phyloP scores from a whole-genome alignment of 371 early-diverging fungal genomes.

The Chytridium lagenaria region DNA sequence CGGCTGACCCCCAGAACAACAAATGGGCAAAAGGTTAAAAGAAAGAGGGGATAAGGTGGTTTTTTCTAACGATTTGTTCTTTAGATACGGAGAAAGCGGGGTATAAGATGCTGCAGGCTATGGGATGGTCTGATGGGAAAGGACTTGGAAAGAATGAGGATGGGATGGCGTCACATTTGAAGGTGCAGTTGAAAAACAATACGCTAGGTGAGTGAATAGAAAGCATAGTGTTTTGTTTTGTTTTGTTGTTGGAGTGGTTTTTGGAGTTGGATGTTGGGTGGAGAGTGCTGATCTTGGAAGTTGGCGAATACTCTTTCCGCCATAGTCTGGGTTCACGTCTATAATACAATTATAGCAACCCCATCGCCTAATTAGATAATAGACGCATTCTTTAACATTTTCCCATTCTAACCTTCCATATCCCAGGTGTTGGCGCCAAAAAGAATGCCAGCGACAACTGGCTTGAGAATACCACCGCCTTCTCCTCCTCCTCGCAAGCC shows the following conservation, averaged over 20 bases:
- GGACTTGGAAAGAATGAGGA: conserved; percentile 90
- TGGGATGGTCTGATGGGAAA: conserved; percentile 95
- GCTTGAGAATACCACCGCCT: conserved; percentile 90
- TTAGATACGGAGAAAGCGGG: conserved; percentile 86
- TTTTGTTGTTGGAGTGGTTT: conserved; percentile 16
- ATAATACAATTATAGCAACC: no score
- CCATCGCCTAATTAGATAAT: no score
- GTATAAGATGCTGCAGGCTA: conserved; percentile 87
- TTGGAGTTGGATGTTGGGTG: no score
- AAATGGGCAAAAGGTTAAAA: conserved; percentile 82
- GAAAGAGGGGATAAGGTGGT: not conserved
- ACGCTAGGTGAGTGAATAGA: conserved; percentile 62
- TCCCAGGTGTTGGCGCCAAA: conserved; percentile 80
- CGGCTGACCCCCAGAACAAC: conserved; percentile 91
- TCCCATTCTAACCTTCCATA: no score
- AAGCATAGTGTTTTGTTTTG: not conserved
- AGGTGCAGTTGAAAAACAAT: conserved; percentile 80
- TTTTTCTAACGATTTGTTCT: not conserved
- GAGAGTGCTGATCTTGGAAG: no score
- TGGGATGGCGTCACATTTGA: conserved; percentile 79
- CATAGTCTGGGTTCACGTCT: no score
- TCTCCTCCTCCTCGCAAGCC: conserved; percentile 80
- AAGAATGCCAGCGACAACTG: conserved; percentile 88
- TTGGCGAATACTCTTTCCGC: no score
- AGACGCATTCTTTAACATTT: no score